Percentiles rank a stretch among this genome's conserved stretches.
Evolutionary conservation across 371 early-diverging fungal genomes (phyloP).

Genomic region (Saksenaea vasiformis): DNA sequence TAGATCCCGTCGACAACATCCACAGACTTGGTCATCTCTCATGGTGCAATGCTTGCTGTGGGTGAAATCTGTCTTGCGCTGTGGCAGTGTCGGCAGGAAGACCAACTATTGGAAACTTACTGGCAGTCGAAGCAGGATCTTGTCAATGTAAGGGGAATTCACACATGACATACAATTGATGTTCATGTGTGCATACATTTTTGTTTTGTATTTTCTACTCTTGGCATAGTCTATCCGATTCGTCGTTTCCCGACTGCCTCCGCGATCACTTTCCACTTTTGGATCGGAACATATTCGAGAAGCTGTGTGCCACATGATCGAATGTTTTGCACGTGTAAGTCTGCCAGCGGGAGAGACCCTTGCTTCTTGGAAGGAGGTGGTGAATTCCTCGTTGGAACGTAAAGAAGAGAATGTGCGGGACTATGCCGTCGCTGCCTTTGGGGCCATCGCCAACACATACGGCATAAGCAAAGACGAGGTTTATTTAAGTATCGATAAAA

Average conservation of each 20-base stretch:
- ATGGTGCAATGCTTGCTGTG: slow-evolving; percentile 75
- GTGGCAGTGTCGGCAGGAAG: slow-evolving; percentile 26
- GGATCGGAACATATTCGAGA: slow-evolving; percentile 68
- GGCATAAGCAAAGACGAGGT: slow-evolving; percentile 39
- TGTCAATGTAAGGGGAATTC: slow-evolving; percentile 27
- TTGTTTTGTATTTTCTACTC: not conserved
- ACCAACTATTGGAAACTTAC: slow-evolving; percentile 10
- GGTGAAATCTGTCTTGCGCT: slow-evolving; percentile 73
- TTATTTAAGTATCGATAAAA: slow-evolving; percentile 26
- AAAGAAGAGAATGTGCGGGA: slow-evolving; percentile 72
- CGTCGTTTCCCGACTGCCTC: slow-evolving; percentile 50
- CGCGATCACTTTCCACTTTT: slow-evolving; percentile 62
- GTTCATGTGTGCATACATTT: slow-evolving; percentile 1
- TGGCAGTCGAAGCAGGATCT: slow-evolving; percentile 34
- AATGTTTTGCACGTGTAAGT: slow-evolving; percentile 43
- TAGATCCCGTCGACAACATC: slow-evolving; percentile 62
- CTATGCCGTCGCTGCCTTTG: slow-evolving; percentile 62
- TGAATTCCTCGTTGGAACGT: slow-evolving; percentile 63
- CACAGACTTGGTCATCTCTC: slow-evolving; percentile 69
- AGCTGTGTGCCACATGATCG: slow-evolving; percentile 57
- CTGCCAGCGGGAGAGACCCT: slow-evolving; percentile 41
- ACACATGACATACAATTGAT: not conserved
- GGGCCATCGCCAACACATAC: slow-evolving; percentile 45
- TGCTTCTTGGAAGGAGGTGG: slow-evolving; percentile 51
- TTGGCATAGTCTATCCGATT: slow-evolving; percentile 36